These are phyloP conservation scores for Penicillium longicatenatum DNA, from an alignment of 495 filamentous ascomycete genomes.

Conservation along the genomic window DNA sequence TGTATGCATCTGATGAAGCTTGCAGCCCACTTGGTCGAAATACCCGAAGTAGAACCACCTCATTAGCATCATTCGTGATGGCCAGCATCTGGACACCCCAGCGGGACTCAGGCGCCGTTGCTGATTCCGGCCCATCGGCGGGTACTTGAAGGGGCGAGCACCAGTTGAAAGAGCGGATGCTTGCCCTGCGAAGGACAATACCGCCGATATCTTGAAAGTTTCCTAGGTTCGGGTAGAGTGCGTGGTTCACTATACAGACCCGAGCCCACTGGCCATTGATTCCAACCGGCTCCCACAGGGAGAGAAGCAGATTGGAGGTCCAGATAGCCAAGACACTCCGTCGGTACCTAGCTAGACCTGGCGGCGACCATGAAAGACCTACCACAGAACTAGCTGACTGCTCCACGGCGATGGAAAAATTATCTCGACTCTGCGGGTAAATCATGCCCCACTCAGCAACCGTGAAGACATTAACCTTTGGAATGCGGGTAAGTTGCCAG, in stretches of 20 bases:
- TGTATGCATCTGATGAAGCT: conserved; percentile 12
- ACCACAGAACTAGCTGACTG: conserved; percentile 56
- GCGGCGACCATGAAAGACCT: conserved; percentile 60
- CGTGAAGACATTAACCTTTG: conserved; percentile 53
- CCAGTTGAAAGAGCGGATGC: conserved; percentile 48
- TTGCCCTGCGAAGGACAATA: conserved; percentile 25
- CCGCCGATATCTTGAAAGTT: conserved; percentile 14
- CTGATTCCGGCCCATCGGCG: conserved; percentile 1
- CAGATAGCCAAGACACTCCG: conserved; percentile 61
- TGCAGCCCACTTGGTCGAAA: conserved; percentile 7
- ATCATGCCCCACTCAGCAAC: conserved; percentile 53
- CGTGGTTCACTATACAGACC: conserved; percentile 45
- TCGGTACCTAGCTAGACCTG: conserved; percentile 58
- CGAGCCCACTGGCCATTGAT: conserved; percentile 45
- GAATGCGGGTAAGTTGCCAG: conserved; percentile 46
- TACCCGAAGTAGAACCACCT: conserved; percentile 36
- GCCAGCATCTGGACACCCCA: conserved; percentile 45
- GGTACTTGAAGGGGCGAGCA: conserved; percentile 36
- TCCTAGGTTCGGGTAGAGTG: conserved; percentile 27
- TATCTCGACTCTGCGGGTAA: conserved; percentile 43
- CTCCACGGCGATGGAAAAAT: conserved; percentile 65
- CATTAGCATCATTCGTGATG: conserved; percentile 46
- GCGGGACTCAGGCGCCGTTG: conserved; percentile 29
- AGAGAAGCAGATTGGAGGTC: conserved; percentile 57
- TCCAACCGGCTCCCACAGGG: conserved; percentile 46